These are phyloP conservation scores for Amphirosellinia nigrospora DNA, from an alignment of 495 filamentous ascomycete species.

Conservation along the genomic window DNA sequence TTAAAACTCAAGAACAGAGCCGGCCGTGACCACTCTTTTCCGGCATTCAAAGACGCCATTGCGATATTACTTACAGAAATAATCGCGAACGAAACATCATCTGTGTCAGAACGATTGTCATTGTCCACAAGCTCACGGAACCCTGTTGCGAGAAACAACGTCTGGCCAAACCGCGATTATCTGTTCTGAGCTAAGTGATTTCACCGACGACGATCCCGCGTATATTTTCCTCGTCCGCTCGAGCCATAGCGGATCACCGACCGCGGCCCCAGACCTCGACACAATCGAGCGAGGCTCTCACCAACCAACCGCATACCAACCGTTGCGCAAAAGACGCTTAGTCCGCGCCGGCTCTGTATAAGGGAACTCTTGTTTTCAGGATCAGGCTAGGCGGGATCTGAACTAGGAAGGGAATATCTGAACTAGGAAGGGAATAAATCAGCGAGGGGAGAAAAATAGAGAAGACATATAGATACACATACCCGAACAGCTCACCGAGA, in stretches of 20 bases:
- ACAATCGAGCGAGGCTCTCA: not conserved
- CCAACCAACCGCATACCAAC: not conserved
- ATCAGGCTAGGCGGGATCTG: not conserved
- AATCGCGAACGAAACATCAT: not conserved
- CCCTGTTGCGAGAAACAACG: not conserved
- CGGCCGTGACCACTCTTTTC: not conserved
- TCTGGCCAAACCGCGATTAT: not conserved
- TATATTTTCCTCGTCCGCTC: not conserved
- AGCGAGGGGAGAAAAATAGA: not conserved
- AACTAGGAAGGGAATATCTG: not conserved
- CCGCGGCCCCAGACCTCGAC: not conserved
- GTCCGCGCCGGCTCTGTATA: not conserved
- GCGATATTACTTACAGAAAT: not conserved
- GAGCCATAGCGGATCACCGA: not conserved
- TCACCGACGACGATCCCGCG: not conserved
- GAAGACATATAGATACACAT: not conserved
- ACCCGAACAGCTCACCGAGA: not conserved
- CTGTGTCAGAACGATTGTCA: no score
- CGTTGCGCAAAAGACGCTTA: not conserved
- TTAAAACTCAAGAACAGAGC: slow-evolving; percentile 27
- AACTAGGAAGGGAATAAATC: not conserved
- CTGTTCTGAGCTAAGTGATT: not conserved
- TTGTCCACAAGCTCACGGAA: not conserved
- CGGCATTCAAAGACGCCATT: not conserved
- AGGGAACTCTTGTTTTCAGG: not conserved